Evolutionary conservation across 83 land plant genomes (phyloP).

Genomic region (Thuja plicata): DNA sequence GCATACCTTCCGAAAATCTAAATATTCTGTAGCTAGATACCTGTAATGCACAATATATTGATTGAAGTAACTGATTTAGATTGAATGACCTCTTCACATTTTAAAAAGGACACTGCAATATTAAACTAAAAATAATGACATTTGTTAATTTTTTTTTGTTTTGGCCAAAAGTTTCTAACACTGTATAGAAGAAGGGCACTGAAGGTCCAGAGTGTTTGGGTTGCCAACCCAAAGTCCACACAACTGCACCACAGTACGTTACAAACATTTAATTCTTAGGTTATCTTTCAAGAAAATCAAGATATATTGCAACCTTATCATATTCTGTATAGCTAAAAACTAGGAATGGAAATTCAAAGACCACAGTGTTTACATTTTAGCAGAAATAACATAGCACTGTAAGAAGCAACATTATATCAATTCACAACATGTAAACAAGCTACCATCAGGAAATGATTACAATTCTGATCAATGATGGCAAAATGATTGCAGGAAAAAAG

Average conservation of each 20-base stretch:
- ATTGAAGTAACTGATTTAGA: background rate
- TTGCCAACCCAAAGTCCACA: conserved; percentile 83
- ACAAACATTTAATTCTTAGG: background rate
- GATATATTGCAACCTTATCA: background rate
- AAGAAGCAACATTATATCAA: background rate
- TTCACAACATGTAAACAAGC: background rate
- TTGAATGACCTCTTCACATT: background rate
- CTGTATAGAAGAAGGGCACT: conserved; percentile 59
- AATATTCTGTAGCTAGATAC: conserved; percentile 78
- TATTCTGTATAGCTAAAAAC: background rate
- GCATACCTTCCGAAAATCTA: conserved; percentile 77
- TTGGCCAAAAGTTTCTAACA: conserved; percentile 81
- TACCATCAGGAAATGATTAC: background rate
- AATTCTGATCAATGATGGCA: background rate
- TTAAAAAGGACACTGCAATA: background rate
- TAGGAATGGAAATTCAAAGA: background rate
- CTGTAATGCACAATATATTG: conserved; percentile 18
- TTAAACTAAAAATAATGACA: background rate
- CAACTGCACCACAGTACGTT: conserved; percentile 31
- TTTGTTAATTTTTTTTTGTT: background rate
- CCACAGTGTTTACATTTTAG: background rate
- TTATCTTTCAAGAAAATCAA: background rate
- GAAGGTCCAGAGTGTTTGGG: conserved; percentile 66
- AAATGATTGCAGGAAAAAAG: background rate
- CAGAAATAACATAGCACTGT: background rate